phyloP scores from a whole-genome alignment of 1,284 basidiomycete species.

The Ustilago lituana region DNA sequence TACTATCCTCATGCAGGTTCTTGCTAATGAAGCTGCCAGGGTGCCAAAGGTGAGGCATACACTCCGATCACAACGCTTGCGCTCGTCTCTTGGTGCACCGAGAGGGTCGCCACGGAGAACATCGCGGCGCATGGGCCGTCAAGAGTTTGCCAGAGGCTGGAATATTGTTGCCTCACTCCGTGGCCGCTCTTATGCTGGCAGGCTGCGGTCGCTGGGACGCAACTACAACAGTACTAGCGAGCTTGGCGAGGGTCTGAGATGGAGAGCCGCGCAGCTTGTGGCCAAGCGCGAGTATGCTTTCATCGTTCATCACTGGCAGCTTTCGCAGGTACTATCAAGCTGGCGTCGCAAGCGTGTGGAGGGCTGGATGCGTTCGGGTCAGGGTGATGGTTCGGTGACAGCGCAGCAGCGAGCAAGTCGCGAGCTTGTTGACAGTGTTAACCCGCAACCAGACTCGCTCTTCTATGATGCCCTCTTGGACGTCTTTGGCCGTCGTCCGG shows the following conservation, averaged over 20 bases:
- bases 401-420: too few relatives aligned
- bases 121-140: background rate
- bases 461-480: slow-evolving; percentile 39
- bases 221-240: slow-evolving; percentile 2
- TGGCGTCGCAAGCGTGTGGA: slow-evolving; percentile 20
- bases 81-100: background rate
- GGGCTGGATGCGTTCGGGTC: slow-evolving; percentile 4
- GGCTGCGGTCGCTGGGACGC: background rate
- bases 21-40: slow-evolving; percentile 35
- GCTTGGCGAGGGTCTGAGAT: slow-evolving; percentile 27
- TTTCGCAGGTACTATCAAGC: slow-evolving; percentile 4
- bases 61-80: background rate
- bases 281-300: slow-evolving; percentile 33
- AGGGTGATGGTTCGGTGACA: background rate
- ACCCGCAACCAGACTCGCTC: slow-evolving; percentile 20
- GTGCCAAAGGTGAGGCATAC: slow-evolving; percentile 8
- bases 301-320: slow-evolving; percentile 29
- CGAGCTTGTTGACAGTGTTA: too few relatives aligned
- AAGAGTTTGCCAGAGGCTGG: slow-evolving; percentile 32
- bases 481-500: slow-evolving; percentile 35
- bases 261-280: slow-evolving; percentile 25
- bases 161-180: slow-evolving; percentile 29
- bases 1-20: slow-evolving; percentile 48
- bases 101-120: background rate
- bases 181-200: background rate